phyloP scores from a whole-genome alignment of 2,329 filamentous ascomycete species.

The Tolypocladium tropicale region DNA sequence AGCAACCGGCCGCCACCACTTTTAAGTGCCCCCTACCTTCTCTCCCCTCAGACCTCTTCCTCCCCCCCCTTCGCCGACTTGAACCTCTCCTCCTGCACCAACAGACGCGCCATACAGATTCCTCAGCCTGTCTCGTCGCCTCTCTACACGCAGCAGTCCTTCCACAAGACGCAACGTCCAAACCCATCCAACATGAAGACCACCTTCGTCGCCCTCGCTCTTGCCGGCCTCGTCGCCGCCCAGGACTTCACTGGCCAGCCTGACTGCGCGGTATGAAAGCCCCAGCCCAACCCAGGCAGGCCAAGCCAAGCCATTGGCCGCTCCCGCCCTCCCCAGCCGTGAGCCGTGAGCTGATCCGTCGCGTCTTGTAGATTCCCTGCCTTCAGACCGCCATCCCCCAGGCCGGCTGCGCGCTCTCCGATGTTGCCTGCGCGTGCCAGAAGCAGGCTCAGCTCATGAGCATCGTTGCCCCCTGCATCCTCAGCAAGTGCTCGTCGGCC shows the following conservation, averaged over 20 bases:
- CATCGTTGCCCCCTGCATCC: conserved; percentile 20
- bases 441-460: conserved; percentile 20
- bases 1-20: conserved; percentile 1
- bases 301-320: background rate
- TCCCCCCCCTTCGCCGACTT: background rate
- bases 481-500: conserved; percentile 19
- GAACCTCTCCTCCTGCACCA: background rate
- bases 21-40: conserved; percentile 2
- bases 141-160: background rate
- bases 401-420: conserved; percentile 24
- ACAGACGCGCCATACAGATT: background rate
- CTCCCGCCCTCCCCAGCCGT: background rate
- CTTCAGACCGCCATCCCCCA: conserved; percentile 22
- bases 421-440: conserved; percentile 29
- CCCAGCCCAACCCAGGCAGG: background rate
- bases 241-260: conserved; percentile 26
- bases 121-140: background rate
- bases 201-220: conserved; percentile 19
- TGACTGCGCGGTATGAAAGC: conserved; percentile 28
- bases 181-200: conserved; percentile 29
- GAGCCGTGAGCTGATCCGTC: background rate
- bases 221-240: conserved; percentile 25
- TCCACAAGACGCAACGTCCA: background rate
- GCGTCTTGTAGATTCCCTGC: conserved; percentile 18
- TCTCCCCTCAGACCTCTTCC: no score